Conservation (phyloP, 257 asterid genomes). For the Coffea eugenioides region DNA sequence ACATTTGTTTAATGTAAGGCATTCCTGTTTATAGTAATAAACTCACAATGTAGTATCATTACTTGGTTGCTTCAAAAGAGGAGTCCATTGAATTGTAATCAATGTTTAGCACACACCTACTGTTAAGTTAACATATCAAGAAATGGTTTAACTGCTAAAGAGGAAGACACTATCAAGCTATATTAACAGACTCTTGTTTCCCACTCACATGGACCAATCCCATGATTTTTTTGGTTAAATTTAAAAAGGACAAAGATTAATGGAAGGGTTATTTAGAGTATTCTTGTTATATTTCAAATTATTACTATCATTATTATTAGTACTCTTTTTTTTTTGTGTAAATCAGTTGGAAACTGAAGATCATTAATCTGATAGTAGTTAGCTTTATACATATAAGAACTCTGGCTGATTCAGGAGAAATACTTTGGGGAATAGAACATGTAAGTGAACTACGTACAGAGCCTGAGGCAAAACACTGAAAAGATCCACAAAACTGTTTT, state of each 20-base stretch:
- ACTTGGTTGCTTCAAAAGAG: neutral
- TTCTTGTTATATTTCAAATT: too few relatives aligned
- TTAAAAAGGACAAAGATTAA: too few relatives aligned
- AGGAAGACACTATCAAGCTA: too few relatives aligned
- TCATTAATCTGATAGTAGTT: neutral
- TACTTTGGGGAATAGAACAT: neutral
- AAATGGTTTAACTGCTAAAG: neutral
- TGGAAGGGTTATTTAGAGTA: too few relatives aligned
- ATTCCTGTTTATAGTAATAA: neutral
- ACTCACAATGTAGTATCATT: neutral
- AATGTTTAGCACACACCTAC: neutral
- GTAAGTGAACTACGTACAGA: neutral
- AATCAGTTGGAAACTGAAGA: neutral
- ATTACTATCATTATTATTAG: too few relatives aligned
- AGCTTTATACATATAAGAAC: neutral
- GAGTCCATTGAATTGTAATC: neutral
- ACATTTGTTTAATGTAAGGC: neutral
- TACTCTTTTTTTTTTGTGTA: neutral
- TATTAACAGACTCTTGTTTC: too few relatives aligned
- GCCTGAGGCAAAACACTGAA: neutral
- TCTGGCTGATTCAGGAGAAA: neutral
- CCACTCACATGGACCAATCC: neutral
- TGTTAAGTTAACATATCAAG: neutral
- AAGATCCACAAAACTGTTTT: neutral
- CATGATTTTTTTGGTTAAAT: too few relatives aligned